These are phyloP conservation scores for Paramecium pentaurelia DNA, from an alignment of 73 alveolate species.

Conservation along the genomic window DNA sequence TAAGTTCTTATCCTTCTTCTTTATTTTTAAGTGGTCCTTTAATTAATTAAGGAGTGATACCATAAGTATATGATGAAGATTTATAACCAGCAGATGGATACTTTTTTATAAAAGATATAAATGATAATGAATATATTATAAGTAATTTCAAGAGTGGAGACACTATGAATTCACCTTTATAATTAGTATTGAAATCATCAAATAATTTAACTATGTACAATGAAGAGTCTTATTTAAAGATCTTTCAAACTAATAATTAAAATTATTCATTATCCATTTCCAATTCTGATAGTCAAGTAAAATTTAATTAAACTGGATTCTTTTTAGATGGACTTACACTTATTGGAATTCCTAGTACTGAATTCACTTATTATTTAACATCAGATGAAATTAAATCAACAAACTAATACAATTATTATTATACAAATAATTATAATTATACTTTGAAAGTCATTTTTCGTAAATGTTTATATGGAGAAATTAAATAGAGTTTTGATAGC, in stretches of 20 bases:
- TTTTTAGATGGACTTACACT: background rate
- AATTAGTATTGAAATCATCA: background rate
- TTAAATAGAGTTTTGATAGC: background rate
- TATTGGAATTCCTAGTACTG: background rate
- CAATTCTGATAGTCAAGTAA: background rate
- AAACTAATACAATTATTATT: background rate
- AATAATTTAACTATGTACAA: background rate
- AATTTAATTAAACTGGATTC: background rate
- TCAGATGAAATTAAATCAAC: background rate
- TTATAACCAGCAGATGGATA: background rate
- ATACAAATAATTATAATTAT: background rate
- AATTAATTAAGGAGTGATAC: background rate
- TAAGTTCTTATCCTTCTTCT: background rate
- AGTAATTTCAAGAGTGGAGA: constrained; percentile 2
- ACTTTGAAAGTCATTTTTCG: background rate
- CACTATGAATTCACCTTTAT: background rate
- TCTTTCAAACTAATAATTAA: background rate
- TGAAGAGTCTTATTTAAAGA: background rate
- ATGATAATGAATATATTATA: background rate
- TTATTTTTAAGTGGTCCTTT: background rate
- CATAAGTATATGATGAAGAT: background rate
- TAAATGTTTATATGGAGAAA: background rate
- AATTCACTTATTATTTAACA: background rate
- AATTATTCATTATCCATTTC: background rate
- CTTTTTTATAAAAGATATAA: background rate